These are phyloP conservation scores for Arthrobotrys entomopaga DNA, from an alignment of 2,329 filamentous ascomycete species.

Conservation along the genomic window DNA sequence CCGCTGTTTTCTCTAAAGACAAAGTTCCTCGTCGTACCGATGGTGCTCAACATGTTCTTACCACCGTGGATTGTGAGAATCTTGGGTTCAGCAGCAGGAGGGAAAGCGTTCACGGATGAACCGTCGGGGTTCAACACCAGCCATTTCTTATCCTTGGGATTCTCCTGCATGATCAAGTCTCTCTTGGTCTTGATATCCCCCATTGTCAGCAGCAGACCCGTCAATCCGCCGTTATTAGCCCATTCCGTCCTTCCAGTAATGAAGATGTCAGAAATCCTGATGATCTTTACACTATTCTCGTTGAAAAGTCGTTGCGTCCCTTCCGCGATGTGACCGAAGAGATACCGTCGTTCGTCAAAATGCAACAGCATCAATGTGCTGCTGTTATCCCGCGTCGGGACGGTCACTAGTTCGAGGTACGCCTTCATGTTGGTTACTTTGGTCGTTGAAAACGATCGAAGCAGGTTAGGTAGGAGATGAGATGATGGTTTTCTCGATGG, in stretches of 20 bases:
- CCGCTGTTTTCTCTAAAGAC: constrained; percentile 80
- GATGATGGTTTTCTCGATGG: not conserved
- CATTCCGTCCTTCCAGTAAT: constrained; percentile 81
- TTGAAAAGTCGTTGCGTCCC: constrained; percentile 82
- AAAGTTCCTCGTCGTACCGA: constrained; percentile 86
- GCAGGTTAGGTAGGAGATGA: not conserved
- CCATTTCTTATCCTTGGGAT: constrained; percentile 62
- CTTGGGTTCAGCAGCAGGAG: constrained; percentile 54
- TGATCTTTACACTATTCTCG: constrained; percentile 73
- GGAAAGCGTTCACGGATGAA: constrained; percentile 54
- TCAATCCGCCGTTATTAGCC: constrained; percentile 79
- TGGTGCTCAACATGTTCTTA: constrained; percentile 79
- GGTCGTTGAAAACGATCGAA: constrained; percentile 52
- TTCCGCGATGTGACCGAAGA: constrained; percentile 84
- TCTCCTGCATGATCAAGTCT: constrained; percentile 63
- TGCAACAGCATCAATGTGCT: constrained; percentile 81
- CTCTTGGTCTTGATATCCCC: constrained; percentile 70
- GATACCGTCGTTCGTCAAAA: constrained; percentile 82
- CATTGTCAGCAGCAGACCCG: constrained; percentile 85
- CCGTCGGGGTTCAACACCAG: constrained; percentile 57
- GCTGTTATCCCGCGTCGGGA: constrained; percentile 86
- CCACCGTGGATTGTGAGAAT: constrained; percentile 78
- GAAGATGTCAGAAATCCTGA: constrained; percentile 80
- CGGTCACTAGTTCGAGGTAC: constrained; percentile 78
- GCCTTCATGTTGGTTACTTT: constrained; percentile 71